Base-by-base conservation (phyloP, 1,139 yeast genomes). In the Saccharomyces uvarum region DNA sequence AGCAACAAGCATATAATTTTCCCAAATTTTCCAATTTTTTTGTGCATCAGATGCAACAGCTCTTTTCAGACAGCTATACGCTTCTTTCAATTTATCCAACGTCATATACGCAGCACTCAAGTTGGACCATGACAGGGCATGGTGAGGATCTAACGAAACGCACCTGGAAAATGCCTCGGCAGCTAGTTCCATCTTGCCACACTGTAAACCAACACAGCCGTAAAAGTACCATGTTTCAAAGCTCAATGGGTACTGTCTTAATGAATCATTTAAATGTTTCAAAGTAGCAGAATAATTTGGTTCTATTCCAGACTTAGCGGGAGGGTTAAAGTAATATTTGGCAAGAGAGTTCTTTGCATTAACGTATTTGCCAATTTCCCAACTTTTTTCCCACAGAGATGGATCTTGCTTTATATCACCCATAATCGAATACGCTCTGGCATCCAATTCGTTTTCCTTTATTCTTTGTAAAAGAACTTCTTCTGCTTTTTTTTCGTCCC, bases 151-250 rank as follows among this genome's bases (percentile, higher is more conserved):
- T 53, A 93, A 70, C 0, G 96, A 77, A 28, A 90, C 93, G 73
- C 97, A 90, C 63, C 98, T 77, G 1, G 96, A 85, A 68, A 95
- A 91, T 0, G 97, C 97, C 66, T 89, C 96, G 0, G 97, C 84
- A 0, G 98, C 96, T 50, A 88, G 72, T 42, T 84, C 87, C 73
- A 78, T 88, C 62, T 86, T 84, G 9, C 75, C 78, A 11, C 83
- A 71, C 65, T 90, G 97, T 52, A 95, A 75, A 0, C 96, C 97
- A 56, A 91, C 78, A 65, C 97, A 88, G 4, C 99, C 98, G 65
- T 91, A 91, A 63, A 90, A 81, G 69, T 84, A 93, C 97, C 98
- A 91, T 49, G 95, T 88, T 32, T 86, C 88, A 63, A 80, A 82
- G 62, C 80, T 83, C 55, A 89, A 74, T n/a, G 97, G 95, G 65